These are phyloP conservation scores for Salvia miltiorrhiza DNA, from an alignment of 257 asterid genomes.

Conservation along the genomic window DNA sequence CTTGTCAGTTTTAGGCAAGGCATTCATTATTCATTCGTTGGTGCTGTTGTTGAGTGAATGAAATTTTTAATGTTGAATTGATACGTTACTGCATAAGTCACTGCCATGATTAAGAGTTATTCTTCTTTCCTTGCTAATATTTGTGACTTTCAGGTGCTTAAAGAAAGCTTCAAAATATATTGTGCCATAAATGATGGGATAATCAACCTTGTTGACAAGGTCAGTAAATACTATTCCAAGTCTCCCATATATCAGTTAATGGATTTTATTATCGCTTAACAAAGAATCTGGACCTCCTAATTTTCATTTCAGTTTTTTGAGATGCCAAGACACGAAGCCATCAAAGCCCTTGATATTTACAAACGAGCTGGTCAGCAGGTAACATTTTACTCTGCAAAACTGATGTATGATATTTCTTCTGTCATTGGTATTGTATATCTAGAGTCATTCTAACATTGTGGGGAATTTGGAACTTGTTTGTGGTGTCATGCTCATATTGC, in stretches of 20 bases:
- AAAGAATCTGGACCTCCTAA: constrained; percentile 8
- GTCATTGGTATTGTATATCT: constrained; percentile 8
- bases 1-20: background rate
- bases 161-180: constrained; percentile 96
- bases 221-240: constrained; percentile 26
- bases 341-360: constrained; percentile 89
- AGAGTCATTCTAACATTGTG: background rate
- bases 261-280: constrained; percentile 14
- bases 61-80: background rate
- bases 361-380: constrained; percentile 99
- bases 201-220: constrained; percentile 98
- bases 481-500: constrained; percentile 21
- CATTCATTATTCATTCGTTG: background rate
- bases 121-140: constrained; percentile 2
- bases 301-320: constrained; percentile 80
- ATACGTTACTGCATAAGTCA: background rate
- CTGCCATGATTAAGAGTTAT: background rate
- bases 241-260: background rate
- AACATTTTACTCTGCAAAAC: constrained; percentile 14
- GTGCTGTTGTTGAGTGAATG: background rate
- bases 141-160: constrained; percentile 72
- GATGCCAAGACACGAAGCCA: constrained; percentile 99
- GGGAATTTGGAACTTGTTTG: background rate
- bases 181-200: constrained; percentile 97
- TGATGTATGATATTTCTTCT: constrained; percentile 8